Conservation (phyloP, 306 rosid genomes). For the Acacia crassicarpa region DNA sequence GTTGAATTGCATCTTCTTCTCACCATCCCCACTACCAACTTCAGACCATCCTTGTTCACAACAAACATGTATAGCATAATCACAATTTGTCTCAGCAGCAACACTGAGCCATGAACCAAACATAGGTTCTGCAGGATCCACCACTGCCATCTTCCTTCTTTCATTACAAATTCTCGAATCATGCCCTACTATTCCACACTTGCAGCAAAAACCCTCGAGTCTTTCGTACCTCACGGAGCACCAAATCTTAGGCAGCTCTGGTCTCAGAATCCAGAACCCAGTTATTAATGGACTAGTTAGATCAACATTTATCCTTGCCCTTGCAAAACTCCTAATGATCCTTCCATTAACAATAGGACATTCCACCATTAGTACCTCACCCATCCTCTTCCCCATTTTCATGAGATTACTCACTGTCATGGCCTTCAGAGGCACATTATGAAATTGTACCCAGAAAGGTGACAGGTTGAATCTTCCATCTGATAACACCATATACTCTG, state of each 20-base stretch:
- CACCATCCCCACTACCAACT: neutral
- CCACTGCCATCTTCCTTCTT: neutral
- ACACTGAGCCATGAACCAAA: neutral
- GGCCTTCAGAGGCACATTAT: neutral
- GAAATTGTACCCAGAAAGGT: neutral
- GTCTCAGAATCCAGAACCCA: neutral
- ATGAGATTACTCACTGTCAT: neutral
- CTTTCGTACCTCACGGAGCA: neutral
- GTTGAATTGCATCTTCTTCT: too few relatives aligned
- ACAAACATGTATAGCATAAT: neutral
- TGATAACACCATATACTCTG: neutral
- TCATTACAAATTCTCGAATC: neutral
- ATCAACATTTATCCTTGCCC: neutral
- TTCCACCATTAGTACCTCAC: neutral
- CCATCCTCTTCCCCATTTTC: neutral
- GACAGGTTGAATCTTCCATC: neutral
- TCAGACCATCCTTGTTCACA: neutral
- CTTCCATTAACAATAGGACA: neutral
- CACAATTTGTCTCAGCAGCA: neutral
- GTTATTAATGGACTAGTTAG: neutral
- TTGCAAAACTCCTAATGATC: neutral
- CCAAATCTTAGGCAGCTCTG: neutral
- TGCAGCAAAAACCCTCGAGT: neutral
- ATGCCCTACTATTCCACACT: neutral
- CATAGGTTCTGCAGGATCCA: neutral